Conservation (phyloP, 148 eudicot genomes). For the Diospyros kaki region DNA sequence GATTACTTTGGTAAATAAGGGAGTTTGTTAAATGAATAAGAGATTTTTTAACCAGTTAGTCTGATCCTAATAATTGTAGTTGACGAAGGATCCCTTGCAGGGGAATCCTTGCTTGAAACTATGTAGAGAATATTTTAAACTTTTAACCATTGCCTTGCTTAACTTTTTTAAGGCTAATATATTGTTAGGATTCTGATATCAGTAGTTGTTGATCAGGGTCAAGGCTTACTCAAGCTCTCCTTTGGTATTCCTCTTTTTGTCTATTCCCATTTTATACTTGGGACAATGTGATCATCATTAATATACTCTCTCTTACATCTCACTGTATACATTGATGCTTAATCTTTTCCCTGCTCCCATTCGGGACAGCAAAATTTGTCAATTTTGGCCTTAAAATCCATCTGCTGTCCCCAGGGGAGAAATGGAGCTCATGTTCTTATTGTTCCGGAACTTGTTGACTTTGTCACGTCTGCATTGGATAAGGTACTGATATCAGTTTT, state of each 20-base stretch:
- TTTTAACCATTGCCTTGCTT: not conserved
- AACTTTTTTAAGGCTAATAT: not conserved
- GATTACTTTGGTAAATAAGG: not conserved
- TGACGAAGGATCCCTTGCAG: not conserved
- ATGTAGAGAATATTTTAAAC: not conserved
- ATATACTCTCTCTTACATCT: not conserved
- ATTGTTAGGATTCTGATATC: not conserved
- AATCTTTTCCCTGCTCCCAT: not conserved
- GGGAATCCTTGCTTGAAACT: not conserved
- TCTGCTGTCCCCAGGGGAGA: constrained; percentile 58
- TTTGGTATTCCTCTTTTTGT: not conserved
- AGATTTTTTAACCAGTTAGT: not conserved
- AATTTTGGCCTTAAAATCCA: not conserved
- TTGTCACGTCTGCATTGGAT: constrained; percentile 60
- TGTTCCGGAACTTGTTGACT: constrained; percentile 88
- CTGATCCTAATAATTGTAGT: not conserved
- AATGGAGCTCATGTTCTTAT: constrained; percentile 88
- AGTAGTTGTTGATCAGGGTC: no score
- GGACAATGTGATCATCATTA: not conserved
- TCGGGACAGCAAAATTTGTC: not conserved
- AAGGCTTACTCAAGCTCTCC: not conserved
- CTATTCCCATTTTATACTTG: not conserved
- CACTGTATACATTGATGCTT: not conserved
- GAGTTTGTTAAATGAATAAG: not conserved
- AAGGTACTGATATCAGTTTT: constrained; percentile 56